Conservation (phyloP, 139 green algal genomes). For the Coelastrella sp. region DNA sequence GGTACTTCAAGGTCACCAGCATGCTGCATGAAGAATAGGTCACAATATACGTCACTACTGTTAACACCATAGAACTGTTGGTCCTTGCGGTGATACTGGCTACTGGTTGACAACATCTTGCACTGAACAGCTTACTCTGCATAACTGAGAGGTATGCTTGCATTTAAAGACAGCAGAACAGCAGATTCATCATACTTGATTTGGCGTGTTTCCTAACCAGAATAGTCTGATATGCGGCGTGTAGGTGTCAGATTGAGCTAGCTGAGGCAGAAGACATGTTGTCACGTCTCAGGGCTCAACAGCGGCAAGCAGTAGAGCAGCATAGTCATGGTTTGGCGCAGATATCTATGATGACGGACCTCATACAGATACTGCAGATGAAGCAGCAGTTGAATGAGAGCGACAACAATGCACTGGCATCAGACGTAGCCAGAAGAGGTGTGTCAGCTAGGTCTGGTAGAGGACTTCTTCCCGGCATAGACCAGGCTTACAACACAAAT, state of each 20-base stretch:
- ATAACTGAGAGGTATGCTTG: too few species aligned
- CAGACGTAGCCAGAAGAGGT: not conserved
- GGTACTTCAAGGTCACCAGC: too few species aligned
- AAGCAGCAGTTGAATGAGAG: constrained; percentile 41
- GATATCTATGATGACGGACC: constrained; percentile 2
- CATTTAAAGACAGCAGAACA: too few species aligned
- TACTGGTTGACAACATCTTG: too few species aligned
- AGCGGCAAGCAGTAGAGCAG: constrained; percentile 4
- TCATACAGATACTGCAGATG: constrained; percentile 11
- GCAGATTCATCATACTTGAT: not conserved
- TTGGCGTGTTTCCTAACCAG: not conserved
- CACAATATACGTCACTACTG: too few species aligned
- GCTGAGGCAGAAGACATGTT: constrained; percentile 14
- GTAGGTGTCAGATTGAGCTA: constrained; percentile 27
- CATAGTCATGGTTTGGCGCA: not conserved
- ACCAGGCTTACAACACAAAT: constrained; percentile 25
- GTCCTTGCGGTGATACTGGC: too few species aligned
- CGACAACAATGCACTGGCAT: not conserved
- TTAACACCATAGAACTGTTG: too few species aligned
- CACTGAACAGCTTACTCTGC: too few species aligned
- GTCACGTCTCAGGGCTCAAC: constrained; percentile 22
- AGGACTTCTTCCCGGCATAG: not conserved
- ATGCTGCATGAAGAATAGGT: too few species aligned
- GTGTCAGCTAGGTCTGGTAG: not conserved
- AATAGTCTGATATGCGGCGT: not conserved